Conservation (phyloP, 202 grass and related monocot genomes). For the Digitaria exilis region DNA sequence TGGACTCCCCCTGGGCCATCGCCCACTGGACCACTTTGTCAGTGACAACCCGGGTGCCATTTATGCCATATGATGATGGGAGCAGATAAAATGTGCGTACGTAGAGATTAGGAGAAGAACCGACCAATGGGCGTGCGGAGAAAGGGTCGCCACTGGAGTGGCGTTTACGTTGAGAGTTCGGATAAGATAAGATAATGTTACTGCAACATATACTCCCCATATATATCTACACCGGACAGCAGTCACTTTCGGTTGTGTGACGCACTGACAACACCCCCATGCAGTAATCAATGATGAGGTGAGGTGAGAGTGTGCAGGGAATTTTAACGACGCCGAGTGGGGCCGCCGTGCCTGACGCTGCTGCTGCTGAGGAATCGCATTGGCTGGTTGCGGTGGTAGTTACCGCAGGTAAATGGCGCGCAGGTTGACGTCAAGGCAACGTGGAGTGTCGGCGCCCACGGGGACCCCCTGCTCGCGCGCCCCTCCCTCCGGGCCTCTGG, state of each 20-base stretch:
- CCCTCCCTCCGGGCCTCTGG: background rate
- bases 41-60: background rate
- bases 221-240: background rate
- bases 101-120: conserved; percentile 4
- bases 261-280: background rate
- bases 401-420: conserved; percentile 49
- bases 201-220: background rate
- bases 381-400: conserved; percentile 40
- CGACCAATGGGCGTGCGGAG: conserved; percentile 39
- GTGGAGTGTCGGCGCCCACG: conserved; percentile 66
- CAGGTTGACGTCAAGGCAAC: conserved; percentile 61
- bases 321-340: conserved; percentile 38
- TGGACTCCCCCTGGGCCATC: background rate
- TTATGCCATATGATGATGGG: background rate
- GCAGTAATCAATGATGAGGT: conserved; percentile 46
- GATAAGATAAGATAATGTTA: conserved; percentile 31
- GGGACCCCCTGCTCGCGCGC: conserved; percentile 44
- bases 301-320: conserved; percentile 33
- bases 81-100: background rate
- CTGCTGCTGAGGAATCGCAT: background rate
- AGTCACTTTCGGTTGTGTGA: conserved; percentile 32
- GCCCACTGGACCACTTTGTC: background rate
- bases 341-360: background rate
- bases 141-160: conserved; percentile 10
- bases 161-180: conserved; percentile 24